Conservation (phyloP, 192 early-diverging fungal species). For the Phlyctochytrium arcticum region DNA sequence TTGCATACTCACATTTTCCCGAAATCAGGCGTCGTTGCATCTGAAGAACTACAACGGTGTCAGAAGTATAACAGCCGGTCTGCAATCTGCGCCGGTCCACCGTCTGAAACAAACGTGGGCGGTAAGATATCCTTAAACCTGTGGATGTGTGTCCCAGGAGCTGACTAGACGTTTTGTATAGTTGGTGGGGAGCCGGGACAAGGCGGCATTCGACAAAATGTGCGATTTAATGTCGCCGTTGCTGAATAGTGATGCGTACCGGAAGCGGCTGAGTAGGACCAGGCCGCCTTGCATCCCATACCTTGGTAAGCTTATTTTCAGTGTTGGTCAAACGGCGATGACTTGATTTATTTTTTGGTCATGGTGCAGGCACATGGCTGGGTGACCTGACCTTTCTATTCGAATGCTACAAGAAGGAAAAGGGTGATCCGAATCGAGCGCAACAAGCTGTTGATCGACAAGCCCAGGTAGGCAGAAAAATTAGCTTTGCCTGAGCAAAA, state of each 20-base stretch:
- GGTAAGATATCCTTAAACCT: no score
- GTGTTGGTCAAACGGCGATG: neutral
- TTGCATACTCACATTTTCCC: no score
- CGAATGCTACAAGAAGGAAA: constrained; percentile 40
- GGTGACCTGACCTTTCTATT: constrained; percentile 41
- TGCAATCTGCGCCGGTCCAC: constrained; percentile 41
- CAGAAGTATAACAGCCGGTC: constrained; percentile 32
- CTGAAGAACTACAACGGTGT: constrained; percentile 41
- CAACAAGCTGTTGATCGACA: constrained; percentile 30
- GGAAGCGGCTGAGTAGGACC: constrained; percentile 12
- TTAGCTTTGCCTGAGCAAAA: no score
- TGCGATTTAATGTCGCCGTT: constrained; percentile 29
- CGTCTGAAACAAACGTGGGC: constrained; percentile 40
- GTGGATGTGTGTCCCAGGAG: neutral
- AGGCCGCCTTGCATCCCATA: constrained; percentile 40
- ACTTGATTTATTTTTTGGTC: neutral
- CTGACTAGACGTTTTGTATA: constrained; percentile 1
- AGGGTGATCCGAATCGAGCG: constrained; percentile 18
- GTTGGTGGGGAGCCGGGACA: constrained; percentile 35
- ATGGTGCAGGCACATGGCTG: constrained; percentile 29
- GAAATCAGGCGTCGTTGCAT: constrained; percentile 25
- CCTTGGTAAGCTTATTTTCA: constrained; percentile 32
- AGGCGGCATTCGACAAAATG: constrained; percentile 33
- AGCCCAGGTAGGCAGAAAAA: constrained; percentile 31
- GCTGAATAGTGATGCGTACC: constrained; percentile 39